Base-by-base conservation (phyloP, 257 asterid genomes). In the Jacaranda mimosifolia region DNA sequence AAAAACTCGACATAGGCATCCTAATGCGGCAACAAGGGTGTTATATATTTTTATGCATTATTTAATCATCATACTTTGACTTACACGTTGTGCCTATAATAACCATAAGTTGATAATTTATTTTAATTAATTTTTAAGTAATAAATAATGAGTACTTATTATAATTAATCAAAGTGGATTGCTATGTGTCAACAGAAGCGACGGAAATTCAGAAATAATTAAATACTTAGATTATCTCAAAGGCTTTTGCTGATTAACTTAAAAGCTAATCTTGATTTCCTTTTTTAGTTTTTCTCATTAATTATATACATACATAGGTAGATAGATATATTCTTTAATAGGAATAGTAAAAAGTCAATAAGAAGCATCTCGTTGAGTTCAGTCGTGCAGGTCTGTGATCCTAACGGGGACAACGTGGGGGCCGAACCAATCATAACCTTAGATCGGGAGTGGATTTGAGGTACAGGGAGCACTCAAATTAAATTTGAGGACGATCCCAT, bases 31-130 rank as follows among this genome's bases (percentile, higher is more conserved):
- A 26, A 26, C 32, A 26, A 26, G 32, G 32, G 32, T 26, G n/a
- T n/a, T n/a, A n/a, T n/a, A n/a, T 26, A 26, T 26, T 80, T 56
- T 36, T 53, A 7, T 60, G 40, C 39, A 55, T 86, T 86, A 45
- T 81, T 79, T 76, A 81, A 80, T 84, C 74, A 58, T 52, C 21
- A 11, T 46, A 59, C 17, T 59, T 72, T 53, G 67, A 55, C 74
- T 63, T 84, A 75, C 89, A 78, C 86, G 91, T 76, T 43, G 78
- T 60, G 68, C 60, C 18, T 73, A 65, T 83, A 51, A n/a, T 68
- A 68, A 73, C 87, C 88, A 78, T 80, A 52, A 58, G 64, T 70
- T 59, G 68, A 63, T n/a, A 26, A 1, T 66, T 72, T 78, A 72
- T 56, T 78, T 55, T 67, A 36, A 72, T 58, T 77, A 12, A 53